Percentiles rank a stretch among this genome's conserved stretches.
phyloP scores from a whole-genome alignment of 148 eudicot genomes.

The Suaeda aralocaspica region DNA sequence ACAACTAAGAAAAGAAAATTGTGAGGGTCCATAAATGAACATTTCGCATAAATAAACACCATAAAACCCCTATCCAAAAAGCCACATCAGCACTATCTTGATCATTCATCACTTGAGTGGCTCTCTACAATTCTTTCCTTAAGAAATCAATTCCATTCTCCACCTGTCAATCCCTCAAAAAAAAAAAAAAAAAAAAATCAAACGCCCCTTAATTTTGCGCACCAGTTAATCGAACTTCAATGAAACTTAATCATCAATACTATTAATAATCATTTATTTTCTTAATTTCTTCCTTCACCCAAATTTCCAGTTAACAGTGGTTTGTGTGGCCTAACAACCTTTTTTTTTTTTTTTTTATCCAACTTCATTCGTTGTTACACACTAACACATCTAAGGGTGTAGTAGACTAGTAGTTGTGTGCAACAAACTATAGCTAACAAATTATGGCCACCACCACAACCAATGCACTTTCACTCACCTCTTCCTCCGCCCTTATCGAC shows the following conservation, averaged over 20 bases:
- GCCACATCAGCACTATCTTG: slow-evolving; percentile 45
- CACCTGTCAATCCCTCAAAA: slow-evolving; percentile 14
- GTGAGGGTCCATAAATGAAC: background rate
- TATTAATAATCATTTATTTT: slow-evolving; percentile 14
- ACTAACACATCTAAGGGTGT: background rate
- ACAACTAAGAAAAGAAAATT: too few species aligned
- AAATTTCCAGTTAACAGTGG: slow-evolving; percentile 3
- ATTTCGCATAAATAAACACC: slow-evolving; percentile 26
- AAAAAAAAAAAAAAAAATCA: slow-evolving; percentile 1
- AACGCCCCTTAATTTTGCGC: background rate
- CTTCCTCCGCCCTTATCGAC: slow-evolving; percentile 44
- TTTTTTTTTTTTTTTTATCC: background rate
- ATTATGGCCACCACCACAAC: slow-evolving; percentile 55
- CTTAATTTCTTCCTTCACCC: background rate
- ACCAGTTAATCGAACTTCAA: slow-evolving; percentile 9
- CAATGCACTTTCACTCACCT: slow-evolving; percentile 49
- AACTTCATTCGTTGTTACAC: background rate
- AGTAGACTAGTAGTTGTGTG: too few species aligned
- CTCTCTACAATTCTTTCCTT: slow-evolving; percentile 9
- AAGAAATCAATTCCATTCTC: slow-evolving; percentile 1
- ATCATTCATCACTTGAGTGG: slow-evolving; percentile 29
- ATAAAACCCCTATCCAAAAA: slow-evolving; percentile 35
- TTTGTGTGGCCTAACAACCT: slow-evolving; percentile 11
- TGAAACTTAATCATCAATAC: background rate
- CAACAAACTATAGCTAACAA: background rate